Evolutionary conservation across 1,284 basidiomycete species (phyloP), one percentile per base, ranked within the genome.

Genomic region (Cutaneotrichosporon sp.): DNA sequence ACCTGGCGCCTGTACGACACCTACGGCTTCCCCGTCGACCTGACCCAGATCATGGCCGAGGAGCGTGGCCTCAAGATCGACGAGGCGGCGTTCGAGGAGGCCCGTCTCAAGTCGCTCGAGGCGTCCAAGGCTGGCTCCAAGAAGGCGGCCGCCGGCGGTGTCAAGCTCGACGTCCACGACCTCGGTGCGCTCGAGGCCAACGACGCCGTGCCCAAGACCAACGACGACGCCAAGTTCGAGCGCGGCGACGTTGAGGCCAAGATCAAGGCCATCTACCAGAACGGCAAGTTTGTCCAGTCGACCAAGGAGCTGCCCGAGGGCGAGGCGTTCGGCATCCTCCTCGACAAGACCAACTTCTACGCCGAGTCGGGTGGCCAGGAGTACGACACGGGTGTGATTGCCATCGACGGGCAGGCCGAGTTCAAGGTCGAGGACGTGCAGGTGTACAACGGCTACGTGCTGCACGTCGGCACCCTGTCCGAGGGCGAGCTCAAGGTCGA

Each of bases 1-100:
- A 92, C 97, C 29, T 99, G 95, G 95, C 86, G 92, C 33, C 81
- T 99, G 57, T 99, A 99, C 79, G 97, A 99, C 79, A 99, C 97
- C 0, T 99, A 92, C 77, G 95, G 95, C 46, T 99, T 99, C 83
- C 97, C 95, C 0, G 93, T 94, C 56, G 95, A 99, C 76, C 82
- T 99, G 42, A 99, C 97, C 2, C 87, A 91, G 58, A 84, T 99
- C 67, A 99, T 99, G 95, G 95, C 97, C 25, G 92, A 97, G 77
- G 95, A 99, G 78, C 83, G 92, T 34, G 89, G 88, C 1, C 81
- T 99, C 49, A 84, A 83, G 24, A 87, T 99, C 72, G 93, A 97
- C 76, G 88, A 97, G 68, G 84, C 83, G 47, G 94, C 95, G 70
- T 97, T 97, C 70, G 92, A 94, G 69, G 85, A 87, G 70, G 97